Evolutionary conservation across 2,329 filamentous ascomycete genomes (phyloP).

Genomic region (Beauveria sp.): DNA sequence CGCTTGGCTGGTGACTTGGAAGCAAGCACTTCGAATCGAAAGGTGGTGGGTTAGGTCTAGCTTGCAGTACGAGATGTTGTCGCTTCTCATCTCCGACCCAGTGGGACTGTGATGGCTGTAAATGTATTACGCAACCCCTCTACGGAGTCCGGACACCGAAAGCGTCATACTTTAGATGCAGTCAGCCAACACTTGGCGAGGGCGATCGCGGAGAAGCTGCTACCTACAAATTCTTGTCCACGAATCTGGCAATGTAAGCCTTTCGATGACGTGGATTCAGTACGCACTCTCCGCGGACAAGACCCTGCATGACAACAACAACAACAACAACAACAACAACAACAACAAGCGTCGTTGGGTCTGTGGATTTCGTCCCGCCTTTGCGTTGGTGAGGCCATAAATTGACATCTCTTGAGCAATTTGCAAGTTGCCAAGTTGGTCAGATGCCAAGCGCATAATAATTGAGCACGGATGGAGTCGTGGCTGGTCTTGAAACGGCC

Average conservation of each 20-base stretch:
- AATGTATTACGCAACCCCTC: neutral
- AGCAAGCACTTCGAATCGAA: neutral
- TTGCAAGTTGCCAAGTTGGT: neutral
- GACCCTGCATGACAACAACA: neutral
- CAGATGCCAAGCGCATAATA: neutral
- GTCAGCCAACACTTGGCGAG: neutral
- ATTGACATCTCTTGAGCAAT: neutral
- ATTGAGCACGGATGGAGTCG: neutral
- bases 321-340: neutral
- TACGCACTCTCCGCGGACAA: neutral
- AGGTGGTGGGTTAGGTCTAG: neutral
- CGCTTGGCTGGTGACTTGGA: neutral
- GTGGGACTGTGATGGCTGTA: neutral
- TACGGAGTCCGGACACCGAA: neutral
- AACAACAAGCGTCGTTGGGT: neutral
- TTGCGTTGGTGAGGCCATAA: neutral
- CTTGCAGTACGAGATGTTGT: neutral
- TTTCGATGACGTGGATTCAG: neutral
- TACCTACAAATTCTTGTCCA: neutral
- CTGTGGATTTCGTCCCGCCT: neutral
- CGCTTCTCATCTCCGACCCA: neutral
- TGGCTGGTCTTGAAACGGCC: slow-evolving; percentile 4
- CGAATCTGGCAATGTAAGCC: neutral
- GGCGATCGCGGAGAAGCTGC: neutral
- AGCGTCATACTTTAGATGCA: neutral